A percentile compares a stretch with the other conserved stretches of the same genome.
Conservation (phyloP, 2,329 filamentous ascomycete genomes). For the Exserohilum rostratum region DNA sequence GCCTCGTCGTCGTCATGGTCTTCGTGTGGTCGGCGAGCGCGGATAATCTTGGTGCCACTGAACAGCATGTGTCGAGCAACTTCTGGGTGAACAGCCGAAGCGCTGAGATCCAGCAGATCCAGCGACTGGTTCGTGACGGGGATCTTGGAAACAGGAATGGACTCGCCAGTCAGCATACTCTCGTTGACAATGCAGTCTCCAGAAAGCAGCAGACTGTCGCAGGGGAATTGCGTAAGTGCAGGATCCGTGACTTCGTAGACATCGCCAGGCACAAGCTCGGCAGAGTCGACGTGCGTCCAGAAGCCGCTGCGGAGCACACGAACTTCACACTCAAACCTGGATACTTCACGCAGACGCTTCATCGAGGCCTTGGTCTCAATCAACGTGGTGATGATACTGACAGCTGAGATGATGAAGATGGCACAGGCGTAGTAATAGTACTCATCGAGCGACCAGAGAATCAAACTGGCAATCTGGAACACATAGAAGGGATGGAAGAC, state of each 20-base stretch:
- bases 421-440: conserved; percentile 98
- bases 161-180: conserved; percentile 98
- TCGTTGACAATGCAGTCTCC: conserved; percentile 99
- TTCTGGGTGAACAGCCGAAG: conserved; percentile 81
- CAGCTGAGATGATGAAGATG: conserved; percentile 92
- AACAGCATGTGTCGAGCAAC: conserved; percentile 90
- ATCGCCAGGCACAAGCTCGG: conserved; percentile 91
- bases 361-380: conserved; percentile 93
- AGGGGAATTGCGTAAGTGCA: conserved; percentile 83
- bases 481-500: conserved; percentile 98
- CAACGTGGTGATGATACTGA: conserved; percentile 87
- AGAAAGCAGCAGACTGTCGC: conserved; percentile 86
- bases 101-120: conserved; percentile 74
- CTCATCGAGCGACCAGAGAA: conserved; percentile 92
- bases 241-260: conserved; percentile 97
- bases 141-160: conserved; percentile 91
- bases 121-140: conserved; percentile 83
- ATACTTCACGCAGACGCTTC: conserved; percentile 87
- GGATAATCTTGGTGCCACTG: conserved; percentile 92
- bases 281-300: conserved; percentile 86
- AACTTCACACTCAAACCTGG: conserved; percentile 92
- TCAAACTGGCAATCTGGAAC: conserved; percentile 92
- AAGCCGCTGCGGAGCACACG: conserved; percentile 93
- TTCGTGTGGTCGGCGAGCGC: conserved; percentile 85
- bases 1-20: conserved; percentile 85